Evolutionary conservation across 257 asterid species (phyloP), one percentile per base, ranked within the genome.

Genomic region (Fraxinus excelsior): DNA sequence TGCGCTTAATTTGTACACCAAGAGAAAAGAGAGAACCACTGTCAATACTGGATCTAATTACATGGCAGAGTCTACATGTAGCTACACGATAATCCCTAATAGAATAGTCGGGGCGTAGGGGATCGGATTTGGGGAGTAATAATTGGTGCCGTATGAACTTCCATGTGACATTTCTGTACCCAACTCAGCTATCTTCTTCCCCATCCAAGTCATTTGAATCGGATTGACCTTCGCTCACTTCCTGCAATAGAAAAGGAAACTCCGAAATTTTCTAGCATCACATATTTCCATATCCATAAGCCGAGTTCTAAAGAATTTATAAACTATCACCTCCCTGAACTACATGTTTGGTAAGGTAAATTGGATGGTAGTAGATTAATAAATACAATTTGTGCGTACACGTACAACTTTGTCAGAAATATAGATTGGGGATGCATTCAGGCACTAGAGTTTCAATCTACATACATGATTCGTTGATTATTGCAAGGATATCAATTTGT

Each of bases 241-340:
- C 85, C 88, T 84, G 87, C 86, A 72, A 40, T 13, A 65, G 40
- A 64, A 42, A 34, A 69, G 25, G 14, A 10, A 9, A 21, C 14
- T 12, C 18, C 13, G 25, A 23, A 23, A 23, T 60, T 2, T 53
- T 60, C 67, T n/a, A 10, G 67, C 32, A 60, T 60, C 11, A 2
- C 32, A 23, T 56, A 8, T 21, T 23, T 11, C 16, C 34, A 60
- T 7, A 8, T 21, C 3, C 65, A 4, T 1, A n/a, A 56, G 23
- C 23, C 23, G 3, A 7, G 29, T 40, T 10, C 16, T 40, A 40
- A 40, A 40, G 18, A 12, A 42, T 42, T 42, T 13, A 38, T 38
- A 2, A 38, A 9, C 13, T 8, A 38, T 38, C 44, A 38, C 44
- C 13, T 2, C 18, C 1, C 4, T 40, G 10, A 12, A 12, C 9